A percentile compares a stretch with the other conserved stretches of the same genome.
Evolutionary conservation across 176 grass and related monocot genomes (phyloP).

Genomic region (Musa troglodytarum): DNA sequence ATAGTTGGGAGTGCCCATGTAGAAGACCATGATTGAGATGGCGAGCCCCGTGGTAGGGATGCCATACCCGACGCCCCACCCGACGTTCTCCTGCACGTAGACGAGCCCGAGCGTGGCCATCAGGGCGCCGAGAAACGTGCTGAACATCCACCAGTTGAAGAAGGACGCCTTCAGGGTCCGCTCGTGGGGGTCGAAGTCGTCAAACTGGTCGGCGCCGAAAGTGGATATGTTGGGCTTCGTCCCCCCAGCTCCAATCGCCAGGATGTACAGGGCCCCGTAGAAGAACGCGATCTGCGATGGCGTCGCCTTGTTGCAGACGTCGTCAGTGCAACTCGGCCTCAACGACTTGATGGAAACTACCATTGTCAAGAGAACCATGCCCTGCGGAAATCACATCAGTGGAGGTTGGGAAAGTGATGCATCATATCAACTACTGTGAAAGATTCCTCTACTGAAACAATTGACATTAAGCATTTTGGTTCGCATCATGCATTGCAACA

Average conservation of each 20-base stretch:
- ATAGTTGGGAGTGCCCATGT: conserved; percentile 48
- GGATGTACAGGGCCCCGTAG: conserved; percentile 47
- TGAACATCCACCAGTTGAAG: conserved; percentile 94
- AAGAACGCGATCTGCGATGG: conserved; percentile 41
- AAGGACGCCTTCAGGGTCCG: conserved; percentile 42
- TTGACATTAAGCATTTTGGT: too few relatives aligned
- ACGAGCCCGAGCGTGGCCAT: conserved; percentile 48
- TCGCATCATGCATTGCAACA: too few relatives aligned
- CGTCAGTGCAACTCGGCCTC: conserved; percentile 30
- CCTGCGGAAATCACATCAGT: conserved; percentile 20
- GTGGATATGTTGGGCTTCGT: conserved; percentile 90
- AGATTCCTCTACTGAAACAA: not conserved
- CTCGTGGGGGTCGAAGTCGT: conserved; percentile 47
- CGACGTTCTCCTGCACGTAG: conserved; percentile 63
- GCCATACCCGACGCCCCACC: conserved; percentile 54
- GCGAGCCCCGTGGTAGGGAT: conserved; percentile 49
- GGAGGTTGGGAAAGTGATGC: too few relatives aligned
- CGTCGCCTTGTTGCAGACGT: conserved; percentile 28
- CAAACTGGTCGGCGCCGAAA: conserved; percentile 78
- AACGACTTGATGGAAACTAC: conserved; percentile 47
- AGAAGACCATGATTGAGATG: conserved; percentile 40
- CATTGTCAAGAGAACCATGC: conserved; percentile 45
- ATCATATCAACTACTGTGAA: not conserved
- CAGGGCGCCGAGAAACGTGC: conserved; percentile 49
- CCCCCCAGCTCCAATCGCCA: conserved; percentile 56